Evolutionary conservation across 768 basidiomycete species (phyloP), one percentile per base, ranked within the genome.

Genomic region (Coprinellus micaceus): DNA sequence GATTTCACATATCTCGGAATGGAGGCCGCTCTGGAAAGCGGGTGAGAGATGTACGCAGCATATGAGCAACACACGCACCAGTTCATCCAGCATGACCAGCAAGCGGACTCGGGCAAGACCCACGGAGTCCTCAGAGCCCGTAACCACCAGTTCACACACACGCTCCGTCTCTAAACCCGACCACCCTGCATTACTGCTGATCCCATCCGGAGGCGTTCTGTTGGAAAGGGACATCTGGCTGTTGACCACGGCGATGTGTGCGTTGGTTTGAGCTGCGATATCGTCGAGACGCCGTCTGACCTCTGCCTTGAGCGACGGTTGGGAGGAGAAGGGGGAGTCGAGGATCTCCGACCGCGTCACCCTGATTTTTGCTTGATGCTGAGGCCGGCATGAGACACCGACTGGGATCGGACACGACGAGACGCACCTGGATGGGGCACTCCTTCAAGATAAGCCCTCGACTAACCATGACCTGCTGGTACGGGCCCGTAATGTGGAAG

Each of bases 221-320:
- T 82, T 88, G 22, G 88, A 86, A 33, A 89, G 79, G 15, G 87
- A 79, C 56, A 85, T 78, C 46, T 88, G 86, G 55, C 89, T 88
- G 63, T 96, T 95, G 65, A 96, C 89, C 61, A 98, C 94, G 24
- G 94, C 88, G 66, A 98, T 93, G 69, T 94, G 91, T 9, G 95
- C 93, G 58, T 84, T 77, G n/a, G 93, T 95, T 66, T 92, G 89
- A 2, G 88, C 85, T 26, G 94, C 95, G 66, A 98, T 91, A 66
- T 96, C 92, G 69, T 97, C 94, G n/a, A 98, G 82, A 54, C 87
- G 84, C 50, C 84, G 83, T 52, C 89, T 82, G 33, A 95, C 90
- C 61, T 91, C 87, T 0, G 84, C 75, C 70, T 94, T 95, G 64
- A 96, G 80, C 5, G 83, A 69, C 5, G 90, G 91, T 72, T 88